Base-by-base conservation (phyloP, 1,139 yeast genomes). In the Saccharomyces hybrid region DNA sequence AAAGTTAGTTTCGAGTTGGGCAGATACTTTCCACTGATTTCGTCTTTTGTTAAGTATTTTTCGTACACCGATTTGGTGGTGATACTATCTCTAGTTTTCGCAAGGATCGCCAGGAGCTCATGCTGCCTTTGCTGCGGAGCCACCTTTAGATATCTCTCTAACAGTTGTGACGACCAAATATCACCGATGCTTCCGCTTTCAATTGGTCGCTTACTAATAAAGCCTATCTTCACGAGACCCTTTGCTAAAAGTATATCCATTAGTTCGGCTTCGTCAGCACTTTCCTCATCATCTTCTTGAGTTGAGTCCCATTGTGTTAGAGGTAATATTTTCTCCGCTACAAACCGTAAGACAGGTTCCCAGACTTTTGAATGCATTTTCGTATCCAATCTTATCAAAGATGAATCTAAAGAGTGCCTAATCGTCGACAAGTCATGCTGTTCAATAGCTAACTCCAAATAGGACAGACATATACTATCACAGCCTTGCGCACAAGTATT, bases 301-400 rank as follows among this genome's bases (percentile, higher is more conserved):
- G 77, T 62, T 57, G 73, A 78, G 44, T 34, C 42, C 4, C 6
- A 7, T 16, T 34, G 42, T 34, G 72, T 73, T 32, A 78, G 50
- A 4, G 61, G 62, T 6, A 60, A 50, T 47, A 66, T 23, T 65
- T 62, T 78, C 78, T 57, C 83, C 71, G 54, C 66, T 59, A 72
- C 80, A 80, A 4, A 84, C 67, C 25, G 60, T 51, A 42, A 73
- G 69, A 14, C 75, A 28, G 75, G 54, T 0, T 79, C 78, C 96
- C 96, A 89, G 2, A 88, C 71, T 26, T 71, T 61, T 6, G 69
- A 69, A 65, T 87, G 96, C 34, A 79, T 80, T 11, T 78, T 58
- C 0, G 86, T 49, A 1, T 51, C 81, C 5, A 86, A 62, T 4
- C 71, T 63, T 54, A 74, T 74, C 11, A 89, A 70, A 1, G 87